Conservation (phyloP, 1,284 basidiomycete species). For the Cutaneotrichosporon sp. region DNA sequence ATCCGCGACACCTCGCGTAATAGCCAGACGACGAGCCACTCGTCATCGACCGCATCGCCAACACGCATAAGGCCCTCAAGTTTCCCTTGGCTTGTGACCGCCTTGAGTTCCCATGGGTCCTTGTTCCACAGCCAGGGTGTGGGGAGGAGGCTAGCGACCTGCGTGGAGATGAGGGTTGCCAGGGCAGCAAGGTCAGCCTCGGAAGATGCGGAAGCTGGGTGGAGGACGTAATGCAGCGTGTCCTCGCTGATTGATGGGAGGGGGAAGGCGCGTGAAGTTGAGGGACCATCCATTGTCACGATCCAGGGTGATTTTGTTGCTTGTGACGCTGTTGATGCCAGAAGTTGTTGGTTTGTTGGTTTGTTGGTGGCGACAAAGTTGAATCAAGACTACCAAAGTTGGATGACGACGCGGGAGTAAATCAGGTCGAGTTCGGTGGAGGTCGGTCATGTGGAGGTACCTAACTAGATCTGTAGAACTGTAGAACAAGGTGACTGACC, state of each 20-base stretch:
- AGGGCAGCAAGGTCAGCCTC: slow-evolving; percentile 65
- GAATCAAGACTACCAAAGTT: too few species aligned
- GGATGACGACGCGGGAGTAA: not conserved
- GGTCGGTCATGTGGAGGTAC: too few species aligned
- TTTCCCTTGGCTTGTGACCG: slow-evolving; percentile 35
- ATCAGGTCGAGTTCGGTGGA: not conserved
- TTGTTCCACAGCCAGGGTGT: slow-evolving; percentile 78
- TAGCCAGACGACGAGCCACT: slow-evolving; percentile 91
- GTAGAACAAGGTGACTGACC: too few species aligned
- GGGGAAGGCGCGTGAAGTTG: slow-evolving; percentile 38
- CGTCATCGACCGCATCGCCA: slow-evolving; percentile 91
- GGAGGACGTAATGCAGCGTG: slow-evolving; percentile 71
- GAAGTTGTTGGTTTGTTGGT: not conserved
- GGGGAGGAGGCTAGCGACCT: slow-evolving; percentile 62
- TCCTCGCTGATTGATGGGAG: slow-evolving; percentile 71
- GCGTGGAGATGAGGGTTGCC: slow-evolving; percentile 65
- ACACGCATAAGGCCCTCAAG: slow-evolving; percentile 79
- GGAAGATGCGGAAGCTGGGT: slow-evolving; percentile 53
- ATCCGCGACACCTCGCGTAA: slow-evolving; percentile 69
- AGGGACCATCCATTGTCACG: slow-evolving; percentile 20
- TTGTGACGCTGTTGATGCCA: not conserved
- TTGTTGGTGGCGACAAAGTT: too few species aligned
- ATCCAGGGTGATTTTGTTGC: slow-evolving; percentile 4
- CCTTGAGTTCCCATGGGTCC: slow-evolving; percentile 78
- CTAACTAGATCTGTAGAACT: too few species aligned